phyloP scores from a whole-genome alignment of 768 basidiomycete genomes.

The Steccherinum ochraceum region DNA sequence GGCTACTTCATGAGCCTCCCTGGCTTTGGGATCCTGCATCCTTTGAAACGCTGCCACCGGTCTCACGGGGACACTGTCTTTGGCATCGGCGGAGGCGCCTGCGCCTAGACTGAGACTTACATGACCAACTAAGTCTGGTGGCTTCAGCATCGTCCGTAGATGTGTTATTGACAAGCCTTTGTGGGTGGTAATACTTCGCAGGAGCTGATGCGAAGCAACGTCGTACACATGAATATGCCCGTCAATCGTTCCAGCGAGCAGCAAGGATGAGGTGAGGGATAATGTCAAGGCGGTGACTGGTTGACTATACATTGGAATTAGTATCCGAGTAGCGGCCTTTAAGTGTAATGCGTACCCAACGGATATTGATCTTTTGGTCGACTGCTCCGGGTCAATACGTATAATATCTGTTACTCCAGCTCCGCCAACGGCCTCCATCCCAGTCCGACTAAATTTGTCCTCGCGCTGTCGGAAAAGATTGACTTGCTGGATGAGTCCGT shows the following conservation, averaged over 20 bases:
- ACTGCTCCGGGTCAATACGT: conserved; percentile 49
- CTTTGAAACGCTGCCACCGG: conserved; percentile 68
- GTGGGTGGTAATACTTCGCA: conserved; percentile 74
- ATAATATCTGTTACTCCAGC: conserved; percentile 66
- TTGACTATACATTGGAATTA: conserved; percentile 39
- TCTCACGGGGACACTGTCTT: conserved; percentile 59
- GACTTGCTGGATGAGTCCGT: conserved; percentile 74
- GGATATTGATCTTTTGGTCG: conserved; percentile 58
- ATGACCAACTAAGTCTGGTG: conserved; percentile 82
- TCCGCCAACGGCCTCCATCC: conserved; percentile 69
- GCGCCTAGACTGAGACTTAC: conserved; percentile 45
- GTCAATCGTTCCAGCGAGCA: conserved; percentile 74
- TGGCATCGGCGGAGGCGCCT: conserved; percentile 28
- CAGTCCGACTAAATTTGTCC: conserved; percentile 42
- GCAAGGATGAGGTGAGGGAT: conserved; percentile 69
- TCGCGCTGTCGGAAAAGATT: conserved; percentile 67
- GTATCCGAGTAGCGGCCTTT: not conserved
- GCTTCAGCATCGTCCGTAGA: conserved; percentile 76
- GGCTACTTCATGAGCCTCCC: conserved; percentile 51
- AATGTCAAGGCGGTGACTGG: conserved; percentile 67
- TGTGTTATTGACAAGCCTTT: conserved; percentile 65
- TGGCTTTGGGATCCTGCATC: conserved; percentile 57
- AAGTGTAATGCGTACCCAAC: conserved; percentile 47
- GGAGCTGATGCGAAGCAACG: conserved; percentile 82
- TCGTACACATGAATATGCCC: conserved; percentile 81